Percentiles rank a stretch among this genome's conserved stretches.
Conservation (phyloP, 2,329 filamentous ascomycete genomes). For the Colletotrichum cordylinicola region DNA sequence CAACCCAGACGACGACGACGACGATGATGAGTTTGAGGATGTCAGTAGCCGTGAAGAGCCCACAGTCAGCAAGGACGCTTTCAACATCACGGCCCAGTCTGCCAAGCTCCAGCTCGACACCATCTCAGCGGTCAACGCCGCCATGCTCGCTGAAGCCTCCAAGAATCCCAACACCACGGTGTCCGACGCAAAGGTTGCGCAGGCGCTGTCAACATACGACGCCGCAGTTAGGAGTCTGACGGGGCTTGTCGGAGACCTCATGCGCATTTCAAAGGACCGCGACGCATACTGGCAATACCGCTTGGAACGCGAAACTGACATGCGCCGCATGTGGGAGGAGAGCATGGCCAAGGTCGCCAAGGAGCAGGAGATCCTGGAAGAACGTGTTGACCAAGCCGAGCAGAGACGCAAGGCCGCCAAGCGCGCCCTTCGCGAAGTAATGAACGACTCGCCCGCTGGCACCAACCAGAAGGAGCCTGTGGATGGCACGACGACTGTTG, state of each 20-base stretch:
- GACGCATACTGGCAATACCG: slow-evolving; percentile 98
- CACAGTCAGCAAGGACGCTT: slow-evolving; percentile 85
- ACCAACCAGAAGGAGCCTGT: slow-evolving; percentile 32
- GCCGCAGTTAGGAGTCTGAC: slow-evolving; percentile 88
- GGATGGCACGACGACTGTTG: slow-evolving; percentile 36
- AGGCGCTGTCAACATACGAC: slow-evolving; percentile 86
- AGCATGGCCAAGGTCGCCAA: slow-evolving; percentile 97
- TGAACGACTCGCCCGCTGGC: slow-evolving; percentile 45
- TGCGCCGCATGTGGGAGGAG: slow-evolving; percentile 97
- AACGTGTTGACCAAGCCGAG: slow-evolving; percentile 86
- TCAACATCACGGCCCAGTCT: slow-evolving; percentile 96
- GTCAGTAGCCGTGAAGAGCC: slow-evolving; percentile 78
- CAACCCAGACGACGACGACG: slow-evolving; percentile 76
- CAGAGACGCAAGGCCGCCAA: slow-evolving; percentile 90
- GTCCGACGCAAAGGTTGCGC: slow-evolving; percentile 76
- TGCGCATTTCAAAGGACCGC: slow-evolving; percentile 91
- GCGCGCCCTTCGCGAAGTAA: slow-evolving; percentile 83
- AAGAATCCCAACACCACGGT: slow-evolving; percentile 75
- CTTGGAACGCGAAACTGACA: slow-evolving; percentile 87
- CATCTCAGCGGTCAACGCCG: slow-evolving; percentile 83
- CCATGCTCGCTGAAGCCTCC: slow-evolving; percentile 73
- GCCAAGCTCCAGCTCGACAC: slow-evolving; percentile 87
- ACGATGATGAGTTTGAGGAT: slow-evolving; percentile 78
- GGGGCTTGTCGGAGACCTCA: slow-evolving; percentile 80
- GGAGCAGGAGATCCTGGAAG: slow-evolving; percentile 92